Percentiles rank a stretch among this genome's conserved stretches.
Evolutionary conservation across 2,329 filamentous ascomycete genomes (phyloP).

Genomic region (Lachnellula willkommii): DNA sequence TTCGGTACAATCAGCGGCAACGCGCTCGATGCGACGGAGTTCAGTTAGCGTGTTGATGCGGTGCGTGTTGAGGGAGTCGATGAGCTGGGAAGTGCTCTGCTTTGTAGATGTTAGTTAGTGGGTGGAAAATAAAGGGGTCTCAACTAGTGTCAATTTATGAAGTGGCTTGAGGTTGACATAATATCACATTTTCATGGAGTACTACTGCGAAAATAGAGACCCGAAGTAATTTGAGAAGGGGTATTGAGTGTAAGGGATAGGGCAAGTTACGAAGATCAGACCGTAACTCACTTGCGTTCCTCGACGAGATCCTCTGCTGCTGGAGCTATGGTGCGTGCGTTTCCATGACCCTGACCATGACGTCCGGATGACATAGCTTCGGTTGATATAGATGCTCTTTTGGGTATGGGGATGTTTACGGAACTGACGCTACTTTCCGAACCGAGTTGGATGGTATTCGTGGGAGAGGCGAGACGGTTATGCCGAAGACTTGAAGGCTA

Average conservation of each 20-base stretch:
- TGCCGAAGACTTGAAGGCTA: neutral
- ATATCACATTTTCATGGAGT: neutral
- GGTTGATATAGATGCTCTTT: neutral
- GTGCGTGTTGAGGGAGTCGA: constrained; percentile 59
- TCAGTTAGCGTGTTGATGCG: constrained; percentile 70
- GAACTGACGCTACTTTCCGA: neutral
- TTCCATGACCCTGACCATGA: neutral
- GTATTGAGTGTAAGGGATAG: constrained; percentile 7
- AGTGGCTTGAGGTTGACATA: neutral
- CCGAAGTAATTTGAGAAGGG: neutral
- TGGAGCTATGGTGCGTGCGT: constrained; percentile 19
- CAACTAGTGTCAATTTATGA: neutral
- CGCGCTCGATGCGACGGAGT: constrained; percentile 64
- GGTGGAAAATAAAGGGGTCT: neutral
- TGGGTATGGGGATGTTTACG: neutral
- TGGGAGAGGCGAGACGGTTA: too few species aligned
- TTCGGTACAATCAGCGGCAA: constrained; percentile 53
- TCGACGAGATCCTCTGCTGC: constrained; percentile 17
- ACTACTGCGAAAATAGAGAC: neutral
- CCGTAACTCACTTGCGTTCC: constrained; percentile 29
- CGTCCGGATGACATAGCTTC: constrained; percentile 20
- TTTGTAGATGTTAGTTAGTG: constrained; percentile 11
- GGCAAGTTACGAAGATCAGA: constrained; percentile 26
- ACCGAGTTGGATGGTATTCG: neutral
- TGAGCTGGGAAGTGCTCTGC: constrained; percentile 42